Conservation (phyloP, 176 grass and related monocot genomes). For the Oryza rufipogon region DNA sequence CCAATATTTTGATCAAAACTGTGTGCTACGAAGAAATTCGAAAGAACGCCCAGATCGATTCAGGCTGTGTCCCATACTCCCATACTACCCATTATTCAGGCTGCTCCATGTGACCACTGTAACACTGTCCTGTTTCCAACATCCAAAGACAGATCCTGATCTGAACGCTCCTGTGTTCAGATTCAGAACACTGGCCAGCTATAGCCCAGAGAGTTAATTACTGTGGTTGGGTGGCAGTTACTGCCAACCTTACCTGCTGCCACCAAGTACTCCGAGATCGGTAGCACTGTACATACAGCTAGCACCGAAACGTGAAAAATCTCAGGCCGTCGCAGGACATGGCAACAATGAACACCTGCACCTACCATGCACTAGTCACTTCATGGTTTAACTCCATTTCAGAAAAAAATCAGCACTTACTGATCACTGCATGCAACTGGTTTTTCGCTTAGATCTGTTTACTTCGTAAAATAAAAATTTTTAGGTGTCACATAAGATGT, state of each 20-base stretch:
- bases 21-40: not conserved
- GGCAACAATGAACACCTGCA: not conserved
- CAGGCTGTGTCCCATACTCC: too few relatives aligned
- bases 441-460: too few relatives aligned
- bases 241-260: not conserved
- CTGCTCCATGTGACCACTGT: too few relatives aligned
- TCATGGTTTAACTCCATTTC: too few relatives aligned
- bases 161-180: too few relatives aligned
- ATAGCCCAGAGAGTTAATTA: not conserved
- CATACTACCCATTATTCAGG: too few relatives aligned
- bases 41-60: not conserved
- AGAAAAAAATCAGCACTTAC: too few relatives aligned
- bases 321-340: not conserved
- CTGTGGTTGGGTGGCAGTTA: constrained; percentile 30
- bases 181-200: not conserved
- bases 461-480: too few relatives aligned
- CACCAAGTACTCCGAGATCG: not conserved
- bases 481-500: accelerated
- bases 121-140: not conserved
- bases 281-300: not conserved
- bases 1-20: not conserved
- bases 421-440: too few relatives aligned
- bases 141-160: too few relatives aligned
- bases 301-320: not conserved
- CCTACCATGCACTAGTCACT: not conserved